These are phyloP conservation scores for Lenzites betulinus DNA, from an alignment of 768 basidiomycete genomes.

Conservation along the genomic window DNA sequence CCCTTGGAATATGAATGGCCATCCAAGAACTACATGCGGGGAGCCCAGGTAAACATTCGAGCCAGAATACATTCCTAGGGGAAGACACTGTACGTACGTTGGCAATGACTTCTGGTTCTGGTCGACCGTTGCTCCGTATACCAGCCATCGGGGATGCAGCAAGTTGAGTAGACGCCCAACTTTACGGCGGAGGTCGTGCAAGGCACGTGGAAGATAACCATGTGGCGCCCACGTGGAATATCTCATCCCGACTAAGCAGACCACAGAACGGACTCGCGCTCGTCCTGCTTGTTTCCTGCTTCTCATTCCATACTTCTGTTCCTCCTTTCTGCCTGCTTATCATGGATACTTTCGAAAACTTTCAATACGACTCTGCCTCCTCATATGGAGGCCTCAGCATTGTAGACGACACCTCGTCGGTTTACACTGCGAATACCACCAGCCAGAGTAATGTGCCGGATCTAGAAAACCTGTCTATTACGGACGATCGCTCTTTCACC, in stretches of 20 bases:
- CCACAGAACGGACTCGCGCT: conserved; percentile 7
- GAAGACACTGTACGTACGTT: conserved; percentile 57
- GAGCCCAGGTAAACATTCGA: too few relatives aligned
- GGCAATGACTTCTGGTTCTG: conserved; percentile 66
- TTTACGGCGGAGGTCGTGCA: too few relatives aligned
- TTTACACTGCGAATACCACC: conserved; percentile 74
- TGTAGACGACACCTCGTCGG: conserved; percentile 79
- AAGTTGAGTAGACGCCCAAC: not conserved
- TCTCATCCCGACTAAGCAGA: conserved; percentile 17
- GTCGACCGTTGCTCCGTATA: conserved; percentile 51
- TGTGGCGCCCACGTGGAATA: conserved; percentile 20
- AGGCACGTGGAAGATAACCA: conserved; percentile 5
- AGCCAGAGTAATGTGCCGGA: conserved; percentile 51
- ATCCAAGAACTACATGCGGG: conserved; percentile 49
- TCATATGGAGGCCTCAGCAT: conserved; percentile 74
- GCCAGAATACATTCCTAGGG: too few relatives aligned
- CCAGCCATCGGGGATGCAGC: conserved; percentile 7
- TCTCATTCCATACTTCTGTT: not conserved
- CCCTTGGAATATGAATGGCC: conserved; percentile 68
- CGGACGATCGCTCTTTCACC: conserved; percentile 57
- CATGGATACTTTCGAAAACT: conserved; percentile 86
- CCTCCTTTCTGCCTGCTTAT: conserved; percentile 1
- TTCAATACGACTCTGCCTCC: conserved; percentile 82
- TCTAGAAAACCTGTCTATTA: conserved; percentile 65
- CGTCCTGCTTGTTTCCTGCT: conserved; percentile 1